phyloP scores from a whole-genome alignment of 2,329 filamentous ascomycete genomes.

The Cytospora mali region DNA sequence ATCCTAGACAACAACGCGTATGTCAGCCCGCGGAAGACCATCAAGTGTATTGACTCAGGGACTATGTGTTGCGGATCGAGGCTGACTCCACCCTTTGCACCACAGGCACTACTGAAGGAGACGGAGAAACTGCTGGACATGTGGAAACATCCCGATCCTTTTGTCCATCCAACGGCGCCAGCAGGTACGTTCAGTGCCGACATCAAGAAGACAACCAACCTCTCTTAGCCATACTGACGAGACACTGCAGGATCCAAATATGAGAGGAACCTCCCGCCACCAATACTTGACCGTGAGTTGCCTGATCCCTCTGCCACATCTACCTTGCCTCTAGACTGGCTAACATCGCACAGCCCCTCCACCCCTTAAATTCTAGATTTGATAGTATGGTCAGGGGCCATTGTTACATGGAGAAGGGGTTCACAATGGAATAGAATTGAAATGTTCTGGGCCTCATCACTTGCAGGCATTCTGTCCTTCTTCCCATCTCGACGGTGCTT shows the following conservation, averaged over 20 bases:
- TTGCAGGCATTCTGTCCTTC: neutral
- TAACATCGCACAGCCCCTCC: constrained; percentile 47
- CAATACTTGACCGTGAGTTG: constrained; percentile 76
- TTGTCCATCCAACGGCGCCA: constrained; percentile 83
- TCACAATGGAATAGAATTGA: neutral
- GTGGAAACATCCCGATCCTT: constrained; percentile 98
- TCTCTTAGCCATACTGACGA: constrained; percentile 11
- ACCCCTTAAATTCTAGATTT: constrained; percentile 49
- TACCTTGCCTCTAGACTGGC: constrained; percentile 28
- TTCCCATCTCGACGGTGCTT: neutral
- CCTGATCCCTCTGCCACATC: neutral
- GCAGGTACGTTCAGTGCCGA: constrained; percentile 68
- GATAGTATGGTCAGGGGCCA: constrained; percentile 21
- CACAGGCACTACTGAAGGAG: constrained; percentile 78
- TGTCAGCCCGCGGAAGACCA: constrained; percentile 30
- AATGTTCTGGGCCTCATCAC: neutral
- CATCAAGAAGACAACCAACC: neutral
- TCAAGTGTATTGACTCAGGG: neutral
- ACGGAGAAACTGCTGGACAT: constrained; percentile 85
- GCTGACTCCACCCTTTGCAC: constrained; percentile 7
- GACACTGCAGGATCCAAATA: constrained; percentile 78
- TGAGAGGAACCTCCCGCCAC: constrained; percentile 86
- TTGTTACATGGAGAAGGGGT: constrained; percentile 37
- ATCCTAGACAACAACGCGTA: constrained; percentile 86
- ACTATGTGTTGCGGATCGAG: constrained; percentile 1